Evolutionary conservation across 2,329 filamentous ascomycete species (phyloP), one percentile per base, ranked within the genome.

Genomic region (Neospermospora avenae): DNA sequence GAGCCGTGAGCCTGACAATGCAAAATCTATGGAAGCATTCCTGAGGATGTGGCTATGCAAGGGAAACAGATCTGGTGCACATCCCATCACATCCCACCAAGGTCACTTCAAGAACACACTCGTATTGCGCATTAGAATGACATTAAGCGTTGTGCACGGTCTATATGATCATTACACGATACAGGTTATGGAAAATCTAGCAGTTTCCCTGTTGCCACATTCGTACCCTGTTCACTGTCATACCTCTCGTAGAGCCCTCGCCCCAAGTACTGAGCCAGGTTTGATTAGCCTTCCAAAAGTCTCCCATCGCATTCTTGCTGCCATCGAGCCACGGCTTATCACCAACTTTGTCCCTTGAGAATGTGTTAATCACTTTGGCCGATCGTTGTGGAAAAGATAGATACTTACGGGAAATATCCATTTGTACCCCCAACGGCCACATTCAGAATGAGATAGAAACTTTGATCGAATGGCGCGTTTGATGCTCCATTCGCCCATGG

Each of bases 381-480:
- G 14, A 11, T 44, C 6, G 18, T 44, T n/a, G n/a, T 14, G 24
- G 13, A 4, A 28, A 14, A 28, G 18, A 42, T 10, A 14, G 37
- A 20, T 48, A 70, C 74, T 65, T 67, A 76, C 72, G 69, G 66
- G 67, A 81, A 82, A 73, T 76, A 82, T 16, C 79, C 79, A 58
- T 79, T 81, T 6, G 70, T 77, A 41, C 74, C 71, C 1, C 80
- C 80, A 35, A 82, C 78, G 0, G 80, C 80, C 1, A 82, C 78
- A 64, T 80, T 80, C 25, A 82, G 68, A 37, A 82, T 77, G 16
- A 83, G 72, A 63, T 79, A 81, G 64, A 83, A 82, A 0, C 72
- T 66, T 65, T 81, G 76, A 67, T 83, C 80, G 67, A 83, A 83
- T 0, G 80, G 80, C 3, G 80, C 77, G 60, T 77, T 80, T 13